Evolutionary conservation across 2,329 filamentous ascomycete genomes (phyloP).

Genomic region (Capronia americana): DNA sequence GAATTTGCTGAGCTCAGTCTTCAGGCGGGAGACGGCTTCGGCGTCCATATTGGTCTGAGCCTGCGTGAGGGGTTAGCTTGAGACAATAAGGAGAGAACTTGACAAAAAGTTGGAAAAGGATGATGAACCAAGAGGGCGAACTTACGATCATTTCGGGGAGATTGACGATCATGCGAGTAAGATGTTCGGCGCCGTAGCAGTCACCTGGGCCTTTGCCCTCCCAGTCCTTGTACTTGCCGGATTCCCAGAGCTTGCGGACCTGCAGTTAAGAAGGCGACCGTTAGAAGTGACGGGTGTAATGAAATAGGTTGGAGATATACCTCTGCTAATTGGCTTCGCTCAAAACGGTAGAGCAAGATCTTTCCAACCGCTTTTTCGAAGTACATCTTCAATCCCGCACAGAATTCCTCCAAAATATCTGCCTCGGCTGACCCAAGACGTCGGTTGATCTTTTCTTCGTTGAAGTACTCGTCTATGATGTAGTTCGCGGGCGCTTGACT

Average conservation of each 20-base stretch:
- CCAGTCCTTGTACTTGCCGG: slow-evolving; percentile 63
- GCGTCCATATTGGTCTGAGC: slow-evolving; percentile 98
- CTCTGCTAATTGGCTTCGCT: slow-evolving; percentile 78
- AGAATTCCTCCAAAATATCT: slow-evolving; percentile 88
- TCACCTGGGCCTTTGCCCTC: slow-evolving; percentile 76
- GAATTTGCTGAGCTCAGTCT: slow-evolving; percentile 87
- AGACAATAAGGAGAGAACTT: not conserved
- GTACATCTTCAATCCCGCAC: slow-evolving; percentile 86
- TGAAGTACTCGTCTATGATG: slow-evolving; percentile 81
- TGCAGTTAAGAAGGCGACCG: slow-evolving; percentile 44
- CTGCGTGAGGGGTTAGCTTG: not conserved
- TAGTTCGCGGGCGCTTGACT: slow-evolving; percentile 74
- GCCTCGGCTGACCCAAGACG: slow-evolving; percentile 71
- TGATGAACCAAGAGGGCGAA: slow-evolving; percentile 22
- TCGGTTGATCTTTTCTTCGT: slow-evolving; percentile 71
- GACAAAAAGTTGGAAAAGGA: not conserved
- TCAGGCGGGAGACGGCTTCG: slow-evolving; percentile 84
- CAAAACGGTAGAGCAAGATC: slow-evolving; percentile 91
- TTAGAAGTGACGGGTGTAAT: slow-evolving; percentile 11
- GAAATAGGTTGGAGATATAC: slow-evolving; percentile 21
- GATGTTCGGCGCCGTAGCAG: slow-evolving; percentile 90
- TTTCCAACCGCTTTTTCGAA: slow-evolving; percentile 90
- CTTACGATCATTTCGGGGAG: slow-evolving; percentile 58
- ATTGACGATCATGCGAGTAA: slow-evolving; percentile 76
- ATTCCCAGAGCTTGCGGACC: slow-evolving; percentile 72